Evolutionary conservation across 495 filamentous ascomycete species (phyloP), one percentile per base, ranked within the genome.

Genomic region (Aspergillus affinis): DNA sequence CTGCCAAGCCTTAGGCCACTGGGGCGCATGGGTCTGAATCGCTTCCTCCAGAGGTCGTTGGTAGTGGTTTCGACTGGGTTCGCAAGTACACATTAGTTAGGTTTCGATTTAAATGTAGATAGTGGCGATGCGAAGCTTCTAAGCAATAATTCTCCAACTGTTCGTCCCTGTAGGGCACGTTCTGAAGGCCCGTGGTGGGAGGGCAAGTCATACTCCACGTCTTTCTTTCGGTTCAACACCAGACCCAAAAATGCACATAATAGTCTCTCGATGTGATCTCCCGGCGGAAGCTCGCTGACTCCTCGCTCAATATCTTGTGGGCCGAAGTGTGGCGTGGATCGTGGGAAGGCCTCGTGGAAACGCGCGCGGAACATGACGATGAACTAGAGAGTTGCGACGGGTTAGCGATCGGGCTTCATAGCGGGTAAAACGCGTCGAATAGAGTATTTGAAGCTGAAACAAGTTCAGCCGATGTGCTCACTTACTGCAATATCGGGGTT

Each of bases 351-450:
- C 47, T 96, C 91, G 71, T 82, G 86, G 71, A 98, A 98, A 67
- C 94, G 90, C 74, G 90, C 86, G 70, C 93, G 89, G 74, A 97
- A 98, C 91, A 92, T 97, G 64, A 97, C 90, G 73, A 98, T 91
- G 74, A 98, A 96, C 93, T 97, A 10, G 10, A 10, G 74, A 51
- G 67, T 71, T 77, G 67, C 65, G 69, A 75, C 62, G 59, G 61
- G 64, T 76, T 61, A 77, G 76, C 63, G 67, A 75, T 69, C 72
- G 69, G 67, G 65, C 72, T 55, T 71, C 64, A 27, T 21, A 36
- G 15, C 59, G 61, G 57, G 57, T 56, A 57, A 23, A 61, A 75
- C 73, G 75, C 69, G 72, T 73, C 66, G 62, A 67, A 72, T 63
- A 69, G 29, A 48, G 10, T n/a, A 48, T 44, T 7, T 13, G 19